Base-by-base conservation (phyloP, 139 green algal species). In the Trebouxia sp. region DNA sequence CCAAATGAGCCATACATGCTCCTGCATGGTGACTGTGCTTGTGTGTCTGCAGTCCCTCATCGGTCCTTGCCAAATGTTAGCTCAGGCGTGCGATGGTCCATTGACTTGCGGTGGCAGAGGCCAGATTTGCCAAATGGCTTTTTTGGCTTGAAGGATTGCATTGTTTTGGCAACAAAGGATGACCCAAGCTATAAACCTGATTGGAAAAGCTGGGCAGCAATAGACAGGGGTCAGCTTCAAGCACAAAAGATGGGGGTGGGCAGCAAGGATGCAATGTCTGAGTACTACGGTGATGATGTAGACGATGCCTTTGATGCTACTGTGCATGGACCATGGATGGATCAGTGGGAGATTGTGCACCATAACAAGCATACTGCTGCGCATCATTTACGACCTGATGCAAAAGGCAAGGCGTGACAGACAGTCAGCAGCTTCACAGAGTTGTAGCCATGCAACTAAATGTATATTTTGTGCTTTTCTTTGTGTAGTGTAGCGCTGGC, bases 301-400 rank as follows among this genome's bases (percentile, higher is more conserved):
- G 43, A 79, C 32, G 43, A 30, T 26, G 43, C 35, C 22, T 79
- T 79, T 79, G 74, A 79, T 12, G 50, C 74, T 4, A 79, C 74
- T 43, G 45, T 79, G 43, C 48, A 56, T n/a, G 74, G 74, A 9
- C 74, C 74, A 22, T 79, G 74, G 74, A 79, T 79, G 74, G 74
- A 79, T 24, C 74, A 65, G 20, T 79, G 74, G 74, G 74, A 79
- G 14, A 55, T 79, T 39, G 47, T 79, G 43, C 41, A 79, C 30
- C 74, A 79, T 30, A 79, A 79, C n/a, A 55, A 56, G 43, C 74
- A 79, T 41, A 56, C 50, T 37, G 74, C 69, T 55, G 69, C 69
- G 10, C 69, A 78, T 24, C 9, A 41, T 35, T 24, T 72, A 17
- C 42, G 35, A 43, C 62, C 62, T 43, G 62, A 72, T 43, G 35